Base-by-base conservation (phyloP, 2,329 filamentous ascomycete genomes). In the Pyricularia sp. region DNA sequence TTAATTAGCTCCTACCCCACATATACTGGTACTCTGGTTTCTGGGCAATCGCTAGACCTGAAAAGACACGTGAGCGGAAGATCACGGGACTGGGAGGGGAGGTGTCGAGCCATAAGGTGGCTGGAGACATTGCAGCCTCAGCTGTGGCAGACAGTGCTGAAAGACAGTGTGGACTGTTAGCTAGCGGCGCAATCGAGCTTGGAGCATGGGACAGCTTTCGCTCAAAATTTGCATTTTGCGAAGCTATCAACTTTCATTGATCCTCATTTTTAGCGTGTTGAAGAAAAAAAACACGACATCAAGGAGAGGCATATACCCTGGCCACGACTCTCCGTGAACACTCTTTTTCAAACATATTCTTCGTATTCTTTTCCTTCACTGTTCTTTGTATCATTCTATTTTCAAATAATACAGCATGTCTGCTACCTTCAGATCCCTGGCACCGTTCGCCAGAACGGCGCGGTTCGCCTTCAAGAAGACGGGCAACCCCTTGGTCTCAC, bases 371-470 rank as follows among this genome's bases (percentile, higher is more conserved):
- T 68, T 67, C 69, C 70, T 69, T 69, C 68, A 71, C 69, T 69
- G 69, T 71, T 71, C 23, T 69, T 72, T 69, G 66, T 63, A 71
- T 70, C 70, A 68, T 71, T 70, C 61, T 50, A 68, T 65, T 69
- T 55, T 20, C 26, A 68, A 64, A 71, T 70, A 69, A 58, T 66
- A 78, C 83, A 91, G 80, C 77, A 97, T 96, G 92, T 90, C 93
- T 81, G 86, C 87, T 78, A 88, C 95, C 78, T 87, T 93, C 79
- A 89, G 93, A 84, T 88, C 90, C 71, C 78, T 93, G 76, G 87
- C 88, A 81, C 90, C 92, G 76, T 89, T 97, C 77, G 81, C 95
- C 82, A 91, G 92, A 84, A 91, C 93, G 73, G 90, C 92, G 80
- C 90, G 92, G 33, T 64, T 64, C 77, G 84, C 87, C 75, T 89